Conservation (phyloP, 176 grass and related monocot genomes). For the Musa schizocarpa region DNA sequence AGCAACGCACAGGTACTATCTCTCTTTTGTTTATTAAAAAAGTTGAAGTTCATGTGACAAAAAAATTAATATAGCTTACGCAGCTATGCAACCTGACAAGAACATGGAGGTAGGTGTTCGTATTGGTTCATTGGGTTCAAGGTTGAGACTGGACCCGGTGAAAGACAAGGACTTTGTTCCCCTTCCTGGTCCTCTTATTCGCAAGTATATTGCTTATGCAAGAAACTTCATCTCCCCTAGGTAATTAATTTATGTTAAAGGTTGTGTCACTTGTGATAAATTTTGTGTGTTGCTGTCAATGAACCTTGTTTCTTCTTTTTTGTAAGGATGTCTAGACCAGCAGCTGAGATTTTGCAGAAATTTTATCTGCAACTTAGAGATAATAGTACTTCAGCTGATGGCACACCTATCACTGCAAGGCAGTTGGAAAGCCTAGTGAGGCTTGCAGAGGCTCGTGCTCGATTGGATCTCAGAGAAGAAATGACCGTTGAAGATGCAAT, state of each 20-base stretch:
- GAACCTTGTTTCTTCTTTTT: conserved; percentile 12
- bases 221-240: conserved; percentile 54
- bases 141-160: conserved; percentile 51
- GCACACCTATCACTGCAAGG: conserved; percentile 84
- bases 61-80: conserved; percentile 22
- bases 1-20: conserved; percentile 44
- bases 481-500: conserved; percentile 64
- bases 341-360: conserved; percentile 32
- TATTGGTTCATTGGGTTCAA: conserved; percentile 42
- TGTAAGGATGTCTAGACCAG: conserved; percentile 48
- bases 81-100: conserved; percentile 26
- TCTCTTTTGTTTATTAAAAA: conserved; percentile 15
- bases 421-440: conserved; percentile 90
- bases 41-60: conserved; percentile 1
- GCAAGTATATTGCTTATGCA: conserved; percentile 87
- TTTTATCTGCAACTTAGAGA: conserved; percentile 68
- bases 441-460: conserved; percentile 86
- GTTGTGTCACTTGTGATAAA: not conserved
- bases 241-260: conserved; percentile 32
- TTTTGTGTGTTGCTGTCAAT: not conserved
- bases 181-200: conserved; percentile 47
- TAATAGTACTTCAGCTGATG: conserved; percentile 47
- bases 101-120: conserved; percentile 15
- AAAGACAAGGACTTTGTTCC: conserved; percentile 67
- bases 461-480: conserved; percentile 86